Base-by-base conservation (phyloP, 768 basidiomycete species). In the Gelatoporia subvermispora region DNA sequence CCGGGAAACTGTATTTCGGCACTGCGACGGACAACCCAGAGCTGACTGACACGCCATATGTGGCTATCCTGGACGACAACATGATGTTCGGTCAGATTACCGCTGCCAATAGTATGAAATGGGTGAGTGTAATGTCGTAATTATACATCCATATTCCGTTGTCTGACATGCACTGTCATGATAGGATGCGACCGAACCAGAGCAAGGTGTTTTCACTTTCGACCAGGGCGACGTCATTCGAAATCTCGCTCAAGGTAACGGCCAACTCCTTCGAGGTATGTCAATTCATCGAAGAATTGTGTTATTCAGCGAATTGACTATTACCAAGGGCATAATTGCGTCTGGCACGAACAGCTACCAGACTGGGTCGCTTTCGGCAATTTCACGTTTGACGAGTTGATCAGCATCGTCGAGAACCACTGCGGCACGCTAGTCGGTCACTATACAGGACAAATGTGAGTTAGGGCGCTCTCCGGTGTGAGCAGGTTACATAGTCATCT, bases 181-280 rank as follows among this genome's bases (percentile, higher is more conserved):
- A 3, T 46, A 80, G 77, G 76, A 77, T 52, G 72, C 75, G 1
- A 79, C 76, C 10, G 78, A 81, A 51, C 76, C 76, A 8, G 58
- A 61, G 7, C 74, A 68, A 34, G 75, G 74, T 23, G 59, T 56
- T 2, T 81, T 77, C 60, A 75, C 72, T 0, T 80, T 76, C 53
- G 59, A 66, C 1, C 55, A 57, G 8, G 78, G 71, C 10, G 77
- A 80, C 58, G 62, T 54, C 9, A 67, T 80, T 35, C 72, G 71
- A 5, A 60, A 64, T 22, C 63, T 76, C 22, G 77, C 77, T 2
- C 61, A 71, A 48, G 58, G 59, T 13, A 74, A 74, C 47, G 71
- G 73, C 1, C 73, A 75, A 46, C 61, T 79, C 5, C 54, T 81
- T 20, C 63, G 78, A 60, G 77, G 75, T 61, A 44, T 13, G 60